Conservation (phyloP, 208 protist species). For the Acanthamoeba triangularis region DNA sequence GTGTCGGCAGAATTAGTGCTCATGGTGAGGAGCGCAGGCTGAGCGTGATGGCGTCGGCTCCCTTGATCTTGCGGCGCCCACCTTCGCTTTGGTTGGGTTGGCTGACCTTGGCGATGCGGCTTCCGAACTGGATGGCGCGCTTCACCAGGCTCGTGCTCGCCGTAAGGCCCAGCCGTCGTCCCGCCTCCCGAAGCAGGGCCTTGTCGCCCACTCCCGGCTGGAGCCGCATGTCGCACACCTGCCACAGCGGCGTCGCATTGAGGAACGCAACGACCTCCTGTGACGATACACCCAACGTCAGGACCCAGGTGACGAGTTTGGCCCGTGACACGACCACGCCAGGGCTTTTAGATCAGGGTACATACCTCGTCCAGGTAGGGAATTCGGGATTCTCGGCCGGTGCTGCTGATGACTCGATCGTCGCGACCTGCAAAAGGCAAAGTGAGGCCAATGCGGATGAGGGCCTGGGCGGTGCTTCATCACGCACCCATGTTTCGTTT, state of each 20-base stretch:
- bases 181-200: constrained; percentile 33
- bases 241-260: constrained; percentile 46
- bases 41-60: constrained; percentile 19
- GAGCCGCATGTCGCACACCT: constrained; percentile 47
- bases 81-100: background rate
- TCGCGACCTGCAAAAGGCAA: background rate
- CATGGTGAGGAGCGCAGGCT: background rate
- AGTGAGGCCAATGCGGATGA: background rate
- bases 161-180: constrained; percentile 34
- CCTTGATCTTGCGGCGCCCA: constrained; percentile 31
- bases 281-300: background rate
- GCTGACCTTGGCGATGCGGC: constrained; percentile 66
- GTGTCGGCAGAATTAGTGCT: too few relatives aligned
- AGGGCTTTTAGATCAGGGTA: background rate
- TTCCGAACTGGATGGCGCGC: constrained; percentile 66
- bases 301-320: background rate
- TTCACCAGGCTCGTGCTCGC: constrained; percentile 52
- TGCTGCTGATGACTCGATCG: constrained; percentile 76
- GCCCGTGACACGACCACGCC: too few relatives aligned
- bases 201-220: constrained; percentile 50
- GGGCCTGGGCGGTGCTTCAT: background rate
- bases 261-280: constrained; percentile 46
- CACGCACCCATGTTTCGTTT: constrained; percentile 71
- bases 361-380: constrained; percentile 67
- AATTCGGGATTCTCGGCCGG: constrained; percentile 63